These are phyloP conservation scores for Acanthamoeba royreba DNA, from an alignment of 208 protist species.

Conservation along the genomic window DNA sequence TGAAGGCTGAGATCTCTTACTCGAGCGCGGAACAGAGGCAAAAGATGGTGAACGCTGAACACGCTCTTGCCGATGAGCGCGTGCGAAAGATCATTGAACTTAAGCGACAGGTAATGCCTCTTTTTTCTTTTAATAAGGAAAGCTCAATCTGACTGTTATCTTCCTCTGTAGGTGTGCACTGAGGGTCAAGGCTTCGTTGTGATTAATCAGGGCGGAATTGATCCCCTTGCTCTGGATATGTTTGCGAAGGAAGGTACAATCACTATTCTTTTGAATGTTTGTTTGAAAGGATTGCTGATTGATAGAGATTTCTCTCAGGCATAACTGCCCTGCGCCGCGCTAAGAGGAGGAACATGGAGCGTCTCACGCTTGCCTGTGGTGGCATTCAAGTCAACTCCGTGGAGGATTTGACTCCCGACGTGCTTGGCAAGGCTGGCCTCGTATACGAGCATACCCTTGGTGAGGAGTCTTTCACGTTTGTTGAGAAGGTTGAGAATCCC, in stretches of 20 bases:
- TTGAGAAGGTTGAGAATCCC: slow-evolving; percentile 96
- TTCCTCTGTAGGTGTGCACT: slow-evolving; percentile 78
- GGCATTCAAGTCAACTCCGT: slow-evolving; percentile 95
- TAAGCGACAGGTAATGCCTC: slow-evolving; percentile 85
- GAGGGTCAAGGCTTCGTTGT: slow-evolving; percentile 96
- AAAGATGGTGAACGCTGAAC: slow-evolving; percentile 95
- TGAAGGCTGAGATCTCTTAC: slow-evolving; percentile 98
- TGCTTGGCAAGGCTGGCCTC: slow-evolving; percentile 94
- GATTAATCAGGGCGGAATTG: slow-evolving; percentile 99
- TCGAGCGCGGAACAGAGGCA: slow-evolving; percentile 95
- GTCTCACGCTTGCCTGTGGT: slow-evolving; percentile 95
- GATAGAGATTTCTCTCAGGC: slow-evolving; percentile 54
- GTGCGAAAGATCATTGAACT: slow-evolving; percentile 98
- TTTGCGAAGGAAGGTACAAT: slow-evolving; percentile 91
- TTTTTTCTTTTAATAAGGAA: background rate
- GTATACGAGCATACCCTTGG: slow-evolving; percentile 98
- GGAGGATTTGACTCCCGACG: slow-evolving; percentile 93
- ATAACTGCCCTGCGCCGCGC: slow-evolving; percentile 98
- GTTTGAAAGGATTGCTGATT: background rate
- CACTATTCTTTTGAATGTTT: background rate
- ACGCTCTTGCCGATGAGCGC: slow-evolving; percentile 95
- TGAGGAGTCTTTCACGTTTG: slow-evolving; percentile 99
- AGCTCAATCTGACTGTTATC: background rate
- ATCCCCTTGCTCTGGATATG: slow-evolving; percentile 99
- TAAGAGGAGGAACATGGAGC: slow-evolving; percentile 99